Evolutionary conservation across 768 basidiomycete genomes (phyloP).

Genomic region (Mycena sanguinolenta): DNA sequence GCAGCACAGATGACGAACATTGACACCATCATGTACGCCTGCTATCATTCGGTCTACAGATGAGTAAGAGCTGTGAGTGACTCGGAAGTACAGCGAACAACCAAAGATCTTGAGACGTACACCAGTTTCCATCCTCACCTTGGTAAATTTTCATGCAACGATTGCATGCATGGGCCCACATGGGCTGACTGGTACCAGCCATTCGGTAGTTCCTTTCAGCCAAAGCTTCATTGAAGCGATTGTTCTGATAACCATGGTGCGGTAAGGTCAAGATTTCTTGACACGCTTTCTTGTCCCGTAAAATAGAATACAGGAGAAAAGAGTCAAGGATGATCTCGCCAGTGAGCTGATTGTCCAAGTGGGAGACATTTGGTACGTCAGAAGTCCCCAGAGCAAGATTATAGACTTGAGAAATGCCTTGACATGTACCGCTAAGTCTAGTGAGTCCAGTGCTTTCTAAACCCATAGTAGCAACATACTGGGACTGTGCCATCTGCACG

Average conservation of each 20-base stretch:
- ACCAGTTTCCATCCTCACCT: conserved; percentile 7
- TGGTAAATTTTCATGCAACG: conserved; percentile 17
- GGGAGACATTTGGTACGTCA: not conserved
- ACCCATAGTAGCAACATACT: not conserved
- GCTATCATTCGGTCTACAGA: conserved; percentile 9
- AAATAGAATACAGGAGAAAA: not conserved
- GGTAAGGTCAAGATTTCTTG: not conserved
- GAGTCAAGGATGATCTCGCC: conserved; percentile 4
- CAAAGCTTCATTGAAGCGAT: conserved; percentile 3
- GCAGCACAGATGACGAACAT: not conserved
- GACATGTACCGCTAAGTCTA: not conserved
- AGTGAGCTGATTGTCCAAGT: not conserved
- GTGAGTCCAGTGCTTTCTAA: too few relatives aligned
- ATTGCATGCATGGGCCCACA: conserved; percentile 27
- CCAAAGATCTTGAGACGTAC: too few relatives aligned
- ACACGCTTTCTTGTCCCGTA: not conserved
- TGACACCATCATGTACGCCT: conserved; percentile 12
- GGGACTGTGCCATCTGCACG: not conserved
- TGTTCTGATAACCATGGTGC: not conserved
- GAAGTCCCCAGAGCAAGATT: not conserved
- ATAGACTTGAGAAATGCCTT: conserved; percentile 12
- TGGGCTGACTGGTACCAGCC: conserved; percentile 17
- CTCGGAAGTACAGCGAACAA: too few relatives aligned
- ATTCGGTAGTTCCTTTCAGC: conserved; percentile 9
- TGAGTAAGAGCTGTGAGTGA: not conserved